Evolutionary conservation across 306 rosid genomes (phyloP), one percentile per base, ranked within the genome.

Genomic region (Gastrolobium villosum): DNA sequence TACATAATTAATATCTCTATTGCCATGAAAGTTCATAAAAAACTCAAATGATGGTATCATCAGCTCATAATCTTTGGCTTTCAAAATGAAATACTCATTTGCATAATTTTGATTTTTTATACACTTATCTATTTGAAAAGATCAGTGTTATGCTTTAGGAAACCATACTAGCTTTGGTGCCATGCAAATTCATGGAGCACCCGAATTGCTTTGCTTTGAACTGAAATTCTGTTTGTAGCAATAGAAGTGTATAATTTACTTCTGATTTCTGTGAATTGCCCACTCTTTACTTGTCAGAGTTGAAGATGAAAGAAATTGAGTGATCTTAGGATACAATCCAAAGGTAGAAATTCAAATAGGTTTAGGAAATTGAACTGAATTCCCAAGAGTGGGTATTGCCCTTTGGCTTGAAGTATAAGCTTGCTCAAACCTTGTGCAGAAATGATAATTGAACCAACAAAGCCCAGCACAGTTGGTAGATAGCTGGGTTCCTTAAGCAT

Each of bases 321-420:
- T 74, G 62, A 74, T 45, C 45, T 13, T 81, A 13, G 34, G 44
- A 50, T 37, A 43, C 48, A 37, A 73, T 64, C 69, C 35, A 10
- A 72, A 15, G 39, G 31, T 50, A 52, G 41, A 5, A 71, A 49
- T 6, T 77, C 57, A 41, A 3, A 10, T 57, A 50, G 66, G 55
- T 20, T 20, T 20, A 20, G 26, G 26, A 20, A 20, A 20, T 20
- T 20, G 26, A 20, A 20, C 26, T 0, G 26, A 20, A 20, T 20
- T 20, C 64, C 37, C 39, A 10, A 30, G 37, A 30, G 64, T 10
- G 43, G 40, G 28, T 34, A 13, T 13, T 36, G 46, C 13, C 10
- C 30, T 36, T 36, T 37, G 20, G 30, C 46, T 36, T 6, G 39
- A 60, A 60, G 28, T 10, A 6, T 37, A n/a, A 62, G 46, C 68